phyloP scores from a whole-genome alignment of 345 rosid species.

The Syzygium aromaticum region DNA sequence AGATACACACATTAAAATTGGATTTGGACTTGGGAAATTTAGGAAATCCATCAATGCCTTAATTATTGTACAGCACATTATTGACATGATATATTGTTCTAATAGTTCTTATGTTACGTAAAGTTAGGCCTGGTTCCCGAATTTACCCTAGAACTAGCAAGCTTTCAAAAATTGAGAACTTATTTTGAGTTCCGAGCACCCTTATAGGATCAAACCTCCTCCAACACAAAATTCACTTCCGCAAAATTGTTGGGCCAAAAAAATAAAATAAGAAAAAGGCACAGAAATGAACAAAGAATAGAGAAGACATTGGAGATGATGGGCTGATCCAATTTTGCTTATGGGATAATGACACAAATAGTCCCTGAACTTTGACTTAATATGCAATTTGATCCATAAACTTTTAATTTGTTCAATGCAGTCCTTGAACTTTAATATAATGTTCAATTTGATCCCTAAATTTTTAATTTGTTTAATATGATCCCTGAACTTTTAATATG shows the following conservation, averaged over 20 bases:
- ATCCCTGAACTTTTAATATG: no score
- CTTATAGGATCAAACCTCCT: no score
- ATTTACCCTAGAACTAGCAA: accelerated
- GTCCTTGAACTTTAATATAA: no score
- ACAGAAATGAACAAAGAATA: background rate
- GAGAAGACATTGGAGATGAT: background rate
- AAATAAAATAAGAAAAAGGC: background rate
- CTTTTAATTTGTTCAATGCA: no score
- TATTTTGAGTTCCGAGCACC: no score
- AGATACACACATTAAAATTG: accelerated
- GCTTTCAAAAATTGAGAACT: accelerated
- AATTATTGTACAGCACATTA: accelerated
- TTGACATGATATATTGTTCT: background rate
- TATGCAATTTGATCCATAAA: no score
- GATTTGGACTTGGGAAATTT: background rate
- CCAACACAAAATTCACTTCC: background rate
- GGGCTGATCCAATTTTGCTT: background rate
- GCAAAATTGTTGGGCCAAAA: background rate
- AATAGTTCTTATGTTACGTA: accelerated
- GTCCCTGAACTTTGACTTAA: no score
- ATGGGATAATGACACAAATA: no score
- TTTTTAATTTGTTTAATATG: no score
- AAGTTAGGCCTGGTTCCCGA: background rate
- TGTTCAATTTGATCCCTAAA: no score
- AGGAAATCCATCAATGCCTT: background rate